A percentile compares a stretch with the other conserved stretches of the same genome.
Evolutionary conservation across 176 grass and related monocot genomes (phyloP).

Genomic region (Stipa capillata): DNA sequence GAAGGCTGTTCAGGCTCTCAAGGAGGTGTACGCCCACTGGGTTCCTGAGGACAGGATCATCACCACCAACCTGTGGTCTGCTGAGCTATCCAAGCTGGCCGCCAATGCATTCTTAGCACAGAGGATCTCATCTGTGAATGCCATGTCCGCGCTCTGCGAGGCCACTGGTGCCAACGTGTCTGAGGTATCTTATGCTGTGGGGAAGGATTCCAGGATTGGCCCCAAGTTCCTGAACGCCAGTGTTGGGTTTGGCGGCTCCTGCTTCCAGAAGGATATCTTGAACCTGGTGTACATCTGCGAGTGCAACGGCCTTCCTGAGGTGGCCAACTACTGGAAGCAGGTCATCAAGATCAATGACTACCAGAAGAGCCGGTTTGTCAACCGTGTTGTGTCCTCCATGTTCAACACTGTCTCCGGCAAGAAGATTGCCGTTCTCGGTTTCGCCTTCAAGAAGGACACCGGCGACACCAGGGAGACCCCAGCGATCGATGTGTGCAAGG

Average conservation of each 20-base stretch:
- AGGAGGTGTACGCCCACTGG: slow-evolving; percentile 78
- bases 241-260: slow-evolving; percentile 74
- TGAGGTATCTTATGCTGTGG: slow-evolving; percentile 65
- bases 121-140: slow-evolving; percentile 89
- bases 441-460: slow-evolving; percentile 82
- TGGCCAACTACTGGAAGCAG: slow-evolving; percentile 90
- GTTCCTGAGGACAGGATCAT: slow-evolving; percentile 80
- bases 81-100: slow-evolving; percentile 79
- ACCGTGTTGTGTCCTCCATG: slow-evolving; percentile 15
- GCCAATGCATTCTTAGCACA: slow-evolving; percentile 79
- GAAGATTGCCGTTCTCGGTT: slow-evolving; percentile 4
- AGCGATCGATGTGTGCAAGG: slow-evolving; percentile 70
- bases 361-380: slow-evolving; percentile 76
- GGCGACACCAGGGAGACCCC: slow-evolving; percentile 87
- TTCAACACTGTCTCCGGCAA: slow-evolving; percentile 17
- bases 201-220: slow-evolving; percentile 73
- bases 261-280: slow-evolving; percentile 88
- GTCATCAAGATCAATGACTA: slow-evolving; percentile 96
- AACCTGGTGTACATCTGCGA: slow-evolving; percentile 87
- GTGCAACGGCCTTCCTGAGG: slow-evolving; percentile 80
- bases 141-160: slow-evolving; percentile 76
- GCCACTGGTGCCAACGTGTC: slow-evolving; percentile 71
- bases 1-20: slow-evolving; percentile 75
- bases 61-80: slow-evolving; percentile 83
- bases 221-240: slow-evolving; percentile 88